These are phyloP conservation scores for Streptanthus diversifolius DNA, from an alignment of 345 rosid genomes.

Conservation along the genomic window DNA sequence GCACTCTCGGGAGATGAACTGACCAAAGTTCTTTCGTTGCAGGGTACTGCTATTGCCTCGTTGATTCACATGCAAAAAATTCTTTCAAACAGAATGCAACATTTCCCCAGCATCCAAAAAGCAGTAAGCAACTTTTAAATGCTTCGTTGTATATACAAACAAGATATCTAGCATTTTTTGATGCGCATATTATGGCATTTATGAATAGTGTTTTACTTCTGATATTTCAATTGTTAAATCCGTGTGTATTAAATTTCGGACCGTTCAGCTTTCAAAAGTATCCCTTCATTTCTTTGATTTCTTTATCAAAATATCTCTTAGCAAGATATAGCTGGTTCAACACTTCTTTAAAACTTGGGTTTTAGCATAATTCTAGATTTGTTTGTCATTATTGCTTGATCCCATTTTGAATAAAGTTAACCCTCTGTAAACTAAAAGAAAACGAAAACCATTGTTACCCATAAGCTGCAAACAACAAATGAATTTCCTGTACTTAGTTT, in stretches of 20 bases:
- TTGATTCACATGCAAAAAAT: constrained; percentile 92
- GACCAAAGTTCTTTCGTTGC: constrained; percentile 26
- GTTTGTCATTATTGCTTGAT: too few relatives aligned
- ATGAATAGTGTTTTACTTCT: not conserved
- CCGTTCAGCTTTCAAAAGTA: not conserved
- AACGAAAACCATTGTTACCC: not conserved
- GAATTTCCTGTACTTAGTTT: not conserved
- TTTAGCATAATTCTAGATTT: too few relatives aligned
- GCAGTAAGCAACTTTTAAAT: constrained; percentile 48
- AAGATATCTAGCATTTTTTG: not conserved
- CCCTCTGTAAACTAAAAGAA: not conserved
- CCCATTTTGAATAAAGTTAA: not conserved
- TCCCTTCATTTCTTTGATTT: not conserved
- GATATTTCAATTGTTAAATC: not conserved
- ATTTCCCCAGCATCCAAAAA: constrained; percentile 78
- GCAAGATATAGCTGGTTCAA: too few relatives aligned
- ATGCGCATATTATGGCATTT: not conserved
- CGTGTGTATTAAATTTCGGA: not conserved
- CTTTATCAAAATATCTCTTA: too few relatives aligned
- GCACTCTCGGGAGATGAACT: constrained; percentile 19
- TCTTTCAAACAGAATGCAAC: constrained; percentile 81
- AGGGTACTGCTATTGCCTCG: constrained; percentile 97
- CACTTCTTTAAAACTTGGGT: too few relatives aligned
- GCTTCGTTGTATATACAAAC: not conserved
- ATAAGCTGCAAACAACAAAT: not conserved